phyloP scores from a whole-genome alignment of 2,329 filamentous ascomycete genomes.

The Apiospora hydei region DNA sequence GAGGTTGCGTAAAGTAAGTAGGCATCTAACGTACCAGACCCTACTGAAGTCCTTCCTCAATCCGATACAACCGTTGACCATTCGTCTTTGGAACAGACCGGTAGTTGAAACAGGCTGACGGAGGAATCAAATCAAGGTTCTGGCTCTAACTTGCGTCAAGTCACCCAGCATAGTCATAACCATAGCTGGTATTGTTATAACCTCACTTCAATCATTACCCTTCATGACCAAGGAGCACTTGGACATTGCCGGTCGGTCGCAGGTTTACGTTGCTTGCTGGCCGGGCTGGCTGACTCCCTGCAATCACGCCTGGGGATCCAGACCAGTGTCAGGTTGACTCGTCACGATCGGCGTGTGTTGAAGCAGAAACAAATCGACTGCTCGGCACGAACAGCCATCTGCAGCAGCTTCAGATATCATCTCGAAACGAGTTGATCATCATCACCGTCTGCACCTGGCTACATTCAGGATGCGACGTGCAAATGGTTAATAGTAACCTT shows the following conservation, averaged over 20 bases:
- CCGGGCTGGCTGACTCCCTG: background rate
- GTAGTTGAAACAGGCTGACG: constrained; percentile 1
- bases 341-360: background rate
- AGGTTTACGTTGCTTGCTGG: background rate
- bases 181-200: background rate
- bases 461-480: background rate
- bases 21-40: background rate
- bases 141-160: background rate
- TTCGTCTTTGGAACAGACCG: background rate
- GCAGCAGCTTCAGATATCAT: background rate
- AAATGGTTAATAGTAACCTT: background rate
- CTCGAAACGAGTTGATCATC: background rate
- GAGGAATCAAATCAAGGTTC: background rate
- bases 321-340: background rate
- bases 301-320: background rate
- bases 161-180: background rate
- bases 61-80: background rate
- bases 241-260: background rate
- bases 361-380: background rate
- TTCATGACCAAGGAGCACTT: background rate
- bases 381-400: background rate
- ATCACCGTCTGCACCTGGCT: background rate
- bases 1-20: background rate
- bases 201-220: background rate
- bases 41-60: background rate